Evolutionary conservation across 352 stramenopile species (phyloP).

Genomic region (Poterioochromonas sp.): DNA sequence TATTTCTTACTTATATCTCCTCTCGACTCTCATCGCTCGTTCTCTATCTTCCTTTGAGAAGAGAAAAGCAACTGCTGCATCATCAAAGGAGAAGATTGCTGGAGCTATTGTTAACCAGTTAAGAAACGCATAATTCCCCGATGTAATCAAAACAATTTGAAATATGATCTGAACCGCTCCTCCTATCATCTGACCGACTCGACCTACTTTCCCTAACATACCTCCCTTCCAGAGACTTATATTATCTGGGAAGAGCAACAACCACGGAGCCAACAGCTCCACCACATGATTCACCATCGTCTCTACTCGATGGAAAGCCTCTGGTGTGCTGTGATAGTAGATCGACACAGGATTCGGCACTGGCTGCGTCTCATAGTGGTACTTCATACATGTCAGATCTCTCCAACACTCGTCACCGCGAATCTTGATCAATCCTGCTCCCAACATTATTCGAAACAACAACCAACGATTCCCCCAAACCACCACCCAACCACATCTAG

Average conservation of each 20-base stretch:
- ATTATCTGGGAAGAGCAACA: constrained; percentile 47
- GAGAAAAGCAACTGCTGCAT: constrained; percentile 40
- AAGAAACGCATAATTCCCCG: constrained; percentile 55
- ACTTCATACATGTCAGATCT: constrained; percentile 52
- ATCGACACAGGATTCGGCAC: constrained; percentile 52
- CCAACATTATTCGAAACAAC: constrained; percentile 54
- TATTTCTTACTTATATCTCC: constrained; percentile 20
- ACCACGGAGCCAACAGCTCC: constrained; percentile 51
- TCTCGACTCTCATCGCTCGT: constrained; percentile 22
- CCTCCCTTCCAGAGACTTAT: constrained; percentile 35
- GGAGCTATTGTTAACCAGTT: constrained; percentile 57
- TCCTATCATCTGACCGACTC: constrained; percentile 39
- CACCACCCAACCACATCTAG: constrained; percentile 8
- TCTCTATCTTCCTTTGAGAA: constrained; percentile 35
- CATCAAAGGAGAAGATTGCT: constrained; percentile 52
- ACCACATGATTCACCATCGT: constrained; percentile 51
- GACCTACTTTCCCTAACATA: constrained; percentile 37
- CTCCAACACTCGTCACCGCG: constrained; percentile 51
- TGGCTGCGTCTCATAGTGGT: constrained; percentile 58
- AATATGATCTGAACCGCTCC: constrained; percentile 52
- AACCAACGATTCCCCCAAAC: constrained; percentile 56
- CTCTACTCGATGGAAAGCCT: constrained; percentile 38
- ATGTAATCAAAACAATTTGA: constrained; percentile 51
- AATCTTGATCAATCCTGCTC: constrained; percentile 54
- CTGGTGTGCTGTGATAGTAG: constrained; percentile 45